Conservation (phyloP, 176 grass and related monocot species). For the Juncus inflexus region DNA sequence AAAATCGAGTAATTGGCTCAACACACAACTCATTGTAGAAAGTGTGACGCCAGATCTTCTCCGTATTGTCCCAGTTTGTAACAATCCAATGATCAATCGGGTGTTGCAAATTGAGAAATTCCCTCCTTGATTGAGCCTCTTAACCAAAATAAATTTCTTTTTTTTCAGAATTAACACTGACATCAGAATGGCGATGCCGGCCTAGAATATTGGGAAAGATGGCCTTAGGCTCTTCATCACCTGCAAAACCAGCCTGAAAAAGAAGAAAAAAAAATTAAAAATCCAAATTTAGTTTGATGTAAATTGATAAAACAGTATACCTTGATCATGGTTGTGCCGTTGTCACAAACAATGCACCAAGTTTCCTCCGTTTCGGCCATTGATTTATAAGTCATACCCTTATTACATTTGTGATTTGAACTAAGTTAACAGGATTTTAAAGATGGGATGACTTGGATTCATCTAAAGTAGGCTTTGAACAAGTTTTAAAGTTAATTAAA, state of each 20-base stretch:
- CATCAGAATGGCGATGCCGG: constrained; percentile 62
- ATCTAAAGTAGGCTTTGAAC: too few relatives aligned
- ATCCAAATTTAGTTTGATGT: neutral
- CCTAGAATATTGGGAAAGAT: constrained; percentile 85
- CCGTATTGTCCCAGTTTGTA: constrained; percentile 83
- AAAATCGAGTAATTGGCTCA: constrained; percentile 64
- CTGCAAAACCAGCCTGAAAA: constrained; percentile 78
- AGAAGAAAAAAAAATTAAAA: neutral
- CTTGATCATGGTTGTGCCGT: constrained; percentile 80
- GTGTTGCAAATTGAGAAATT: constrained; percentile 54
- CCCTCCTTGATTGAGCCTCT: constrained; percentile 60
- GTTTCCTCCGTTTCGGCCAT: constrained; percentile 78
- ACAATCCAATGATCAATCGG: constrained; percentile 74
- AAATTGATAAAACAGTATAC: constrained; percentile 4
- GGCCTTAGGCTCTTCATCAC: constrained; percentile 74
- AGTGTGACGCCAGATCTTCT: constrained; percentile 70
- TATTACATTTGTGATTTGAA: too few relatives aligned
- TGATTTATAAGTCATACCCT: neutral
- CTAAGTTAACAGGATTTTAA: too few relatives aligned
- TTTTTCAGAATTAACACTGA: constrained; percentile 76
- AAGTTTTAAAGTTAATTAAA: too few relatives aligned
- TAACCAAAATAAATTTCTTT: constrained; percentile 64
- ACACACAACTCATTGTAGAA: constrained; percentile 81
- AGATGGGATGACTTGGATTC: too few relatives aligned
- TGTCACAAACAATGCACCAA: constrained; percentile 68